These are phyloP conservation scores for Plasmodium gaboni DNA, from an alignment of 169 alveolate genomes.

Conservation along the genomic window DNA sequence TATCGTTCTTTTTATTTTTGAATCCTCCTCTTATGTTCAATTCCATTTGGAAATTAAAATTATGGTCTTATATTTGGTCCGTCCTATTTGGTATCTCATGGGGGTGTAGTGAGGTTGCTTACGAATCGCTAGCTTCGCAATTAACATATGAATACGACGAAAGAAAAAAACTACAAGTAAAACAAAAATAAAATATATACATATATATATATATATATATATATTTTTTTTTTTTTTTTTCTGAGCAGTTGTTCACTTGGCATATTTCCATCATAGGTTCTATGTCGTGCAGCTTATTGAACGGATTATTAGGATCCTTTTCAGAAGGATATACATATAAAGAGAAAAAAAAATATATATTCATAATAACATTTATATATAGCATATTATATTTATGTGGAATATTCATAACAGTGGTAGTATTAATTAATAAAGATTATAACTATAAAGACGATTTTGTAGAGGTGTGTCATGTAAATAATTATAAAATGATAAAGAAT, in stretches of 20 bases:
- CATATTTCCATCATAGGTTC: neutral
- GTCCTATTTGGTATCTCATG: constrained; percentile 5
- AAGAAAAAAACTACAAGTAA: constrained; percentile 1
- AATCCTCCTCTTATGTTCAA: neutral
- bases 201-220: neutral
- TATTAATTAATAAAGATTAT: neutral
- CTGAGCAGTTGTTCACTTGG: neutral
- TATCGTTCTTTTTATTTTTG: neutral
- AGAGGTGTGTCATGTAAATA: neutral
- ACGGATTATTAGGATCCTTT: neutral
- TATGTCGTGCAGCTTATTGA: neutral
- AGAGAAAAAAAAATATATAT: neutral
- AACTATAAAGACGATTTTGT: neutral
- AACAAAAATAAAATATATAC: neutral
- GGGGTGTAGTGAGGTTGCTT: constrained; percentile 11
- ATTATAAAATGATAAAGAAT: constrained; percentile 6
- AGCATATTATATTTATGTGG: constrained; percentile 3
- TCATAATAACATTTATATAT: constrained; percentile 2
- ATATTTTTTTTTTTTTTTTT: neutral
- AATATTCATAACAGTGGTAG: neutral
- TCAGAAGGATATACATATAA: neutral
- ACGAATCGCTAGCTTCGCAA: neutral
- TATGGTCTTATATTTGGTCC: constrained; percentile 5
- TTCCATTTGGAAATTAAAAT: neutral
- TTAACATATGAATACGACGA: neutral